These are phyloP conservation scores for Tolypocladium album DNA, from an alignment of 2,329 filamentous ascomycete genomes.

Conservation along the genomic window DNA sequence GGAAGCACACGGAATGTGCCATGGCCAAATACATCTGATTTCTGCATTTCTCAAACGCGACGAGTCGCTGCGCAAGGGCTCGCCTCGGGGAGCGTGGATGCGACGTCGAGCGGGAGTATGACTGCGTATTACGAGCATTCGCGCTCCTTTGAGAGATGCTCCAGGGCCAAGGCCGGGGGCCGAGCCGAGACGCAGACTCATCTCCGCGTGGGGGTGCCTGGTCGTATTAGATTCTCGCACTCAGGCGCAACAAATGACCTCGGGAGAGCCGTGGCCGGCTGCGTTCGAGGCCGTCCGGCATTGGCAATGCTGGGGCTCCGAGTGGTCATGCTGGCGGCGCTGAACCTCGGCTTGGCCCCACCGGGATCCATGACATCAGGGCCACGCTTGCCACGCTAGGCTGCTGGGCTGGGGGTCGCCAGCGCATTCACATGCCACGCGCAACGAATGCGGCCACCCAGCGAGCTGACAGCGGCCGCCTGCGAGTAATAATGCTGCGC, in stretches of 20 bases:
- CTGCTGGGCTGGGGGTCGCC: neutral
- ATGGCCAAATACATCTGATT: neutral
- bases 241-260: neutral
- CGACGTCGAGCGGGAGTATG: too few relatives aligned
- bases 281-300: neutral
- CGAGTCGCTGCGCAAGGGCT: neutral
- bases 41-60: neutral
- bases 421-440: neutral
- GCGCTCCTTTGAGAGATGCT: neutral
- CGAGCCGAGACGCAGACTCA: neutral
- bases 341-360: neutral
- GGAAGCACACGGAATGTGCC: neutral
- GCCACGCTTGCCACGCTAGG: neutral
- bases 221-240: neutral
- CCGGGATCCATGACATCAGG: neutral
- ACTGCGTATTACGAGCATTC: neutral
- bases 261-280: neutral
- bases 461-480: too few relatives aligned
- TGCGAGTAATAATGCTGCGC: neutral
- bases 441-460: too few relatives aligned
- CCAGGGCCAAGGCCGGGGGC: neutral
- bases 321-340: conserved; percentile 1
- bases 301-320: conserved; percentile 4
- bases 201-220: neutral
- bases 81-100: neutral